A percentile compares a stretch with the other conserved stretches of the same genome.
phyloP scores from a whole-genome alignment of 2,329 filamentous ascomycete genomes.

The Ceratocystis destructans region DNA sequence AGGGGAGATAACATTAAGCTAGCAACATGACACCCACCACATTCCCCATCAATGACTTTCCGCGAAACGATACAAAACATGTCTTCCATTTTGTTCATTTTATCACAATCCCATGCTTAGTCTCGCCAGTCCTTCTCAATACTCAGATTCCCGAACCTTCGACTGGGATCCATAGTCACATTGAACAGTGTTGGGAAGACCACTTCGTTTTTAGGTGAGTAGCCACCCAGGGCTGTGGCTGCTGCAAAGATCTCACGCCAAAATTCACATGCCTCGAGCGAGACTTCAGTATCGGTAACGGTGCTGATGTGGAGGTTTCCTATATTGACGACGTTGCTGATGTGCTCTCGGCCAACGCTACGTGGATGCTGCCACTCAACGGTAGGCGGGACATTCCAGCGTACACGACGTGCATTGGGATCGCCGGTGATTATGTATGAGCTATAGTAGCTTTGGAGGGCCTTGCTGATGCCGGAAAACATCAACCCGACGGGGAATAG shows the following conservation, averaged over 20 bases:
- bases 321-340: constrained; percentile 26
- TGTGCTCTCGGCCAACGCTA: constrained; percentile 21
- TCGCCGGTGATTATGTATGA: constrained; percentile 30
- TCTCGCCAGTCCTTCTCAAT: neutral
- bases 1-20: no score
- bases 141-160: neutral
- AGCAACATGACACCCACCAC: no score
- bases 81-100: no score
- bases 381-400: constrained; percentile 26
- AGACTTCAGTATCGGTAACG: constrained; percentile 25
- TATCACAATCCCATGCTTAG: neutral
- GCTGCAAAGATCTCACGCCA: constrained; percentile 23
- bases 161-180: constrained; percentile 10
- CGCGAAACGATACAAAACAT: no score
- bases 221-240: constrained; percentile 26
- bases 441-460: constrained; percentile 30
- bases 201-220: constrained; percentile 21
- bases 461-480: constrained; percentile 26
- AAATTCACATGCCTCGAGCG: constrained; percentile 26
- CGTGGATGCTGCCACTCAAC: constrained; percentile 27
- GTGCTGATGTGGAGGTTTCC: constrained; percentile 26
- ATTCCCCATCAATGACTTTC: no score
- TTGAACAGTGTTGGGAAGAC: constrained; percentile 11
- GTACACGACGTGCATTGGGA: constrained; percentile 28
- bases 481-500: constrained; percentile 25